Percentiles rank a stretch among this genome's conserved stretches.
phyloP scores from a whole-genome alignment of 305 asterid genomes.

The Solanum hybrid region DNA sequence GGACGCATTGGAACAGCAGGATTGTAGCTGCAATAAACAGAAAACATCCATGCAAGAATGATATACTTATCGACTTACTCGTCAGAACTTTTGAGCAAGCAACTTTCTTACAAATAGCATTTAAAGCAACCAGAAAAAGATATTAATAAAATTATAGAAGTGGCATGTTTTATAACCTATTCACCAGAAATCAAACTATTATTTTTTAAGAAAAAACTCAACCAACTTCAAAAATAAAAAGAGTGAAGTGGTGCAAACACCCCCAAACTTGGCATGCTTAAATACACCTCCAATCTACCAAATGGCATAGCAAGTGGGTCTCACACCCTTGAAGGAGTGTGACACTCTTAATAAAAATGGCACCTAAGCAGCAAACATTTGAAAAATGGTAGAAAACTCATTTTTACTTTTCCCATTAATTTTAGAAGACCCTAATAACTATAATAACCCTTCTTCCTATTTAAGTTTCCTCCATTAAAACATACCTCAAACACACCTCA shows the following conservation, averaged over 20 bases:
- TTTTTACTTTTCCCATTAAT: background rate
- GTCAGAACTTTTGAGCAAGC: background rate
- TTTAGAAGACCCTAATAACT: background rate
- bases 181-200: background rate
- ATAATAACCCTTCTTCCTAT: background rate
- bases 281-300: background rate
- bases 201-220: background rate
- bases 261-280: background rate
- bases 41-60: background rate
- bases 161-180: background rate
- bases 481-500: background rate
- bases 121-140: background rate
- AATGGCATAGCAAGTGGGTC: background rate
- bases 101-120: background rate
- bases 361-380: background rate
- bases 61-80: background rate
- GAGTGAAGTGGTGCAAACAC: background rate
- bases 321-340: background rate
- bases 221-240: background rate
- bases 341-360: background rate
- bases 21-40: constrained; percentile 48
- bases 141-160: background rate
- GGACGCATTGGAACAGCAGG: constrained; percentile 52
- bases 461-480: background rate
- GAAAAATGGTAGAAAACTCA: background rate